Evolutionary conservation across 805 yeast genomes (phyloP).

Genomic region (Starmerella sirachaensis): DNA sequence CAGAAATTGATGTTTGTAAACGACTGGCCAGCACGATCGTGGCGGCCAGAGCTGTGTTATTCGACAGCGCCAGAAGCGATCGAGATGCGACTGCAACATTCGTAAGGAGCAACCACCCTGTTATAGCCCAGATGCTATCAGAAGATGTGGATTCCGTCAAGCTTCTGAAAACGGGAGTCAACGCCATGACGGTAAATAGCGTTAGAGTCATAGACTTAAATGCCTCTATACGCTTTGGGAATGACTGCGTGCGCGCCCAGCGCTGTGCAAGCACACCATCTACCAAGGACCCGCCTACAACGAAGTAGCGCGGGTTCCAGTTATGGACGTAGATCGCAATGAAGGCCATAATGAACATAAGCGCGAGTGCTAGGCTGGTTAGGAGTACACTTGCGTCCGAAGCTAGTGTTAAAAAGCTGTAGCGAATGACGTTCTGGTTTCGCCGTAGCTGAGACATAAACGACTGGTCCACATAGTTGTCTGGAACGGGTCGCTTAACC

Average conservation of each 20-base stretch:
- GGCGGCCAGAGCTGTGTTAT: slow-evolving; percentile 72
- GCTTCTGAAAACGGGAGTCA: slow-evolving; percentile 84
- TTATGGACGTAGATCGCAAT: slow-evolving; percentile 35
- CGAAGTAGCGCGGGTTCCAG: slow-evolving; percentile 27
- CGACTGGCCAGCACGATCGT: slow-evolving; percentile 89
- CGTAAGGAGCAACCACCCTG: slow-evolving; percentile 62
- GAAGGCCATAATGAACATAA: slow-evolving; percentile 58
- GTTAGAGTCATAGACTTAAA: slow-evolving; percentile 60
- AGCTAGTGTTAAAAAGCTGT: slow-evolving; percentile 52
- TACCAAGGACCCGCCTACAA: slow-evolving; percentile 14
- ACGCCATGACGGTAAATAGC: slow-evolving; percentile 54
- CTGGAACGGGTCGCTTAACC: slow-evolving; percentile 77
- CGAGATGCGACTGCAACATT: slow-evolving; percentile 62
- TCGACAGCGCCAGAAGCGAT: slow-evolving; percentile 54
- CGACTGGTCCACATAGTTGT: slow-evolving; percentile 73
- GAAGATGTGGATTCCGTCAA: slow-evolving; percentile 79
- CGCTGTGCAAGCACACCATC: slow-evolving; percentile 20
- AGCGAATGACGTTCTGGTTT: slow-evolving; percentile 59
- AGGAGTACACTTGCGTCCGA: slow-evolving; percentile 59
- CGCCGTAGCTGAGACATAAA: slow-evolving; percentile 71
- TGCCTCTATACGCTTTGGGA: slow-evolving; percentile 22
- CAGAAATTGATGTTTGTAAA: slow-evolving; percentile 56
- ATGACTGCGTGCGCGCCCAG: slow-evolving; percentile 20
- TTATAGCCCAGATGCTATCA: slow-evolving; percentile 89
- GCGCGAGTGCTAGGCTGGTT: slow-evolving; percentile 51